Evolutionary conservation across 768 basidiomycete species (phyloP).

Genomic region (Mycena capillaripes): DNA sequence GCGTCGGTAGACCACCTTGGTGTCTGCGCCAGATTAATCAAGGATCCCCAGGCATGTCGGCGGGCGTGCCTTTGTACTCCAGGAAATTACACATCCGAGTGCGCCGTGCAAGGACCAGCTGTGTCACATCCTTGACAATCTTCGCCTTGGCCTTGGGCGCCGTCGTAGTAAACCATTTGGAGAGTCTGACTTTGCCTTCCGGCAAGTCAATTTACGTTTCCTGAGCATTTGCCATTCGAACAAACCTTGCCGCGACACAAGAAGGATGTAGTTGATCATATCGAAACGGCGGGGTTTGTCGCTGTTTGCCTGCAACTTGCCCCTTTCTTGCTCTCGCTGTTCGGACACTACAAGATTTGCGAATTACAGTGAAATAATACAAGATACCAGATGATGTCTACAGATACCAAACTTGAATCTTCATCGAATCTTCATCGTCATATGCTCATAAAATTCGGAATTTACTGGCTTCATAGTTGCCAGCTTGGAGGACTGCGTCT

Average conservation of each 20-base stretch:
- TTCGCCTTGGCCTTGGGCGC: slow-evolving; percentile 80
- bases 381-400: slow-evolving; percentile 4
- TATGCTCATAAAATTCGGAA: slow-evolving; percentile 60
- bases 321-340: not conserved
- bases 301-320: not conserved
- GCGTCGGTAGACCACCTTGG: slow-evolving; percentile 85
- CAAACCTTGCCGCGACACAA: slow-evolving; percentile 83
- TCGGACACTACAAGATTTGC: not conserved
- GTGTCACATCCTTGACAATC: slow-evolving; percentile 92
- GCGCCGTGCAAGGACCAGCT: slow-evolving; percentile 84
- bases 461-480: slow-evolving; percentile 53
- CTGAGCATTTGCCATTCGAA: not conserved
- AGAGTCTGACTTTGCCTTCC: slow-evolving; percentile 82
- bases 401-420: slow-evolving; percentile 33
- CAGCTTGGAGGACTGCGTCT: slow-evolving; percentile 53
- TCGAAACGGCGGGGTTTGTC: not conserved
- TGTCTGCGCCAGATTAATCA: slow-evolving; percentile 24
- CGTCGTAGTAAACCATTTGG: slow-evolving; percentile 91
- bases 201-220: slow-evolving; percentile 10
- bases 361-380: slow-evolving; percentile 1
- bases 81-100: slow-evolving; percentile 91
- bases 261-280: slow-evolving; percentile 86
- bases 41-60: slow-evolving; percentile 17
- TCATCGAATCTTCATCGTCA: slow-evolving; percentile 45
- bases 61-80: slow-evolving; percentile 83